phyloP scores from a whole-genome alignment of 2,329 filamentous ascomycete species.

The Fusarium sp. region DNA sequence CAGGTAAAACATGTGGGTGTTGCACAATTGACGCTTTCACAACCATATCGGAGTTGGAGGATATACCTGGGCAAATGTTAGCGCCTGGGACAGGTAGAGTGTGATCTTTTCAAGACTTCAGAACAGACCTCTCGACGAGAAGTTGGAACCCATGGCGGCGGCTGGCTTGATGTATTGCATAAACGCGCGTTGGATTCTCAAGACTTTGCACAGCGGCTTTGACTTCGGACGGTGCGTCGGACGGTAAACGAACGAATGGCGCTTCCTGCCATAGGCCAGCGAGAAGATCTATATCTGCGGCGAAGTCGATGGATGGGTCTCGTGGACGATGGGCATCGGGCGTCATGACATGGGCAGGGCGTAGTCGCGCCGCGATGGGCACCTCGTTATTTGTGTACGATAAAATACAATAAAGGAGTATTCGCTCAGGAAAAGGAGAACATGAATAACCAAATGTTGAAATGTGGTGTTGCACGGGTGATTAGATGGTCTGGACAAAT shows the following conservation, averaged over 20 bases:
- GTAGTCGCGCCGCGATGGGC: conserved; percentile 27
- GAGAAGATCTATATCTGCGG: conserved; percentile 61
- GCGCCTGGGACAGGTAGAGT: conserved; percentile 12
- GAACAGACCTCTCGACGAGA: conserved; percentile 72
- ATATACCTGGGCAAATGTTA: conserved; percentile 71
- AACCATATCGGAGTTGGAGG: conserved; percentile 84
- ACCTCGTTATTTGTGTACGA: not conserved
- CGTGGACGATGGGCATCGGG: conserved; percentile 36
- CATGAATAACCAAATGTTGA: not conserved
- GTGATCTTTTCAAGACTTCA: not conserved
- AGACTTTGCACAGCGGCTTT: conserved; percentile 67
- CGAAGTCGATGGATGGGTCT: conserved; percentile 39
- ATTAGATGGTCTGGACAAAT: not conserved
- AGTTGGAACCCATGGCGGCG: conserved; percentile 74
- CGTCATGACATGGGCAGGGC: conserved; percentile 44
- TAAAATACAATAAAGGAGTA: not conserved
- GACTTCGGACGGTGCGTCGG: conserved; percentile 70
- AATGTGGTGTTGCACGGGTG: not conserved
- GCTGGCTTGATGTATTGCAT: conserved; percentile 69
- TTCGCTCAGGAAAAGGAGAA: conserved; percentile 1
- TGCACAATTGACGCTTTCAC: conserved; percentile 74
- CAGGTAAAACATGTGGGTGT: conserved; percentile 86
- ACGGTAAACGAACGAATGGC: conserved; percentile 68
- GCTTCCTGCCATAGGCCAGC: conserved; percentile 72
- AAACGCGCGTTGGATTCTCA: conserved; percentile 71